Evolutionary conservation across 2,329 filamentous ascomycete genomes (phyloP), one percentile per base, ranked within the genome.

Genomic region (Pestalotiopsis sp.): DNA sequence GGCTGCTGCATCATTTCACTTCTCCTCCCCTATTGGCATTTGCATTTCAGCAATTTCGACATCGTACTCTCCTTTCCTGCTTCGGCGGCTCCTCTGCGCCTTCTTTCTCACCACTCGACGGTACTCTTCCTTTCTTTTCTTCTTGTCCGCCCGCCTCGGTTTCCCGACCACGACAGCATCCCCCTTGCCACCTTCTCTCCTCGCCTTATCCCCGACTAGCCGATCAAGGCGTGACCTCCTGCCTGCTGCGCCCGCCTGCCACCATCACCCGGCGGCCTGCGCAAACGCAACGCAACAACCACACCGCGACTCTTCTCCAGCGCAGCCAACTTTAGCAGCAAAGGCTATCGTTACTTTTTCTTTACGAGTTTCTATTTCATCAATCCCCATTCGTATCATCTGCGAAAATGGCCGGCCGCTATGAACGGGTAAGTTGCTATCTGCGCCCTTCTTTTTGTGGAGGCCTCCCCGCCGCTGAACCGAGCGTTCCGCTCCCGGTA

Each of bases 341-440:
- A 52, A 52, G 45, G 45, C 45, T 52, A 52, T 52, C 17, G 45
- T 52, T 52, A 52, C 45, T 52, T 52, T 52, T 52, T 52, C 20
- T 20, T n/a, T 52, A n/a, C 45, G 45, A 52, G 45, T 52, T 52
- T n/a, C 20, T 20, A 52, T 52, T 52, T 3, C 14, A 52, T 23
- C 45, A 20, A n/a, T 17, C 45, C n/a, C 45, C 45, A 36, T 36
- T 52, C 45, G 45, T 52, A 59, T 31, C 67, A 66, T 49, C 38
- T 62, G 70, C 70, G 78, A 81, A 76, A 73, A 89, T 89, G 87
- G 76, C 87, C 70, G 83, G 83, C 72, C 81, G 85, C 64, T 91
- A 91, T 77, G 87, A 89, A 76, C 83, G 87, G 82, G 88, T 90
- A 82, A 71, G 85, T 78, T 65, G 52, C 64, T 25, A 20, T 5